Conservation (phyloP, 2,329 filamentous ascomycete genomes). For the Xylaria multiplex region DNA sequence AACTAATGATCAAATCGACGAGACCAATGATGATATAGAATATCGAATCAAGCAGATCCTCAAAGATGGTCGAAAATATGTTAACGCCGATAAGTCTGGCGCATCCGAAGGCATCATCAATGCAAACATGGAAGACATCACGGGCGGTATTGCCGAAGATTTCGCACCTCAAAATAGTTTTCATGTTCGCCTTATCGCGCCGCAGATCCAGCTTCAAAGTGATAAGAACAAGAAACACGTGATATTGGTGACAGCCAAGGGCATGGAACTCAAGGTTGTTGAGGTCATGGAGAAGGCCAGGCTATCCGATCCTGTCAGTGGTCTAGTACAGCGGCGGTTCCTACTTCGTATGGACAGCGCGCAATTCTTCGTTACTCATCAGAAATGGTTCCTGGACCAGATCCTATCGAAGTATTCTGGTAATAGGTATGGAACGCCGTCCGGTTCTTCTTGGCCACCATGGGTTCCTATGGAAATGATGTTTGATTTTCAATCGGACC, state of each 20-base stretch:
- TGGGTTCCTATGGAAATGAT: slow-evolving; percentile 99
- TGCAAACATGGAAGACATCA: slow-evolving; percentile 68
- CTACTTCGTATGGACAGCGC: slow-evolving; percentile 96
- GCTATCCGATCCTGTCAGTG: slow-evolving; percentile 91
- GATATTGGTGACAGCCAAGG: slow-evolving; percentile 95
- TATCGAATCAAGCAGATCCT: slow-evolving; percentile 88
- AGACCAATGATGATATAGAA: slow-evolving; percentile 74
- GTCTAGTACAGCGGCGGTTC: slow-evolving; percentile 93
- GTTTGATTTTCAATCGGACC: slow-evolving; percentile 93
- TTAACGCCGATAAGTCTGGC: slow-evolving; percentile 72
- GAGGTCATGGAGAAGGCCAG: slow-evolving; percentile 98
- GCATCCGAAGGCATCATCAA: slow-evolving; percentile 49
- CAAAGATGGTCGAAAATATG: slow-evolving; percentile 83
- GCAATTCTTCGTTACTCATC: slow-evolving; percentile 96
- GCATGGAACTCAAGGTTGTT: slow-evolving; percentile 97
- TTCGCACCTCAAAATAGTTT: slow-evolving; percentile 94
- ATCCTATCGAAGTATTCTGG: slow-evolving; percentile 93
- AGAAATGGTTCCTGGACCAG: slow-evolving; percentile 86
- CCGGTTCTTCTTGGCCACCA: slow-evolving; percentile 90
- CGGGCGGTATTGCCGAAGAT: slow-evolving; percentile 82
- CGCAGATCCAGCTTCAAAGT: slow-evolving; percentile 97
- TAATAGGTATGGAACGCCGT: slow-evolving; percentile 87
- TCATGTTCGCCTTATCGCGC: slow-evolving; percentile 92
- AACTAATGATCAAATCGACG: slow-evolving; percentile 61
- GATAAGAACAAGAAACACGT: slow-evolving; percentile 98